Evolutionary conservation across 305 asterid species (phyloP).

Genomic region (Fraxinus paxiana): DNA sequence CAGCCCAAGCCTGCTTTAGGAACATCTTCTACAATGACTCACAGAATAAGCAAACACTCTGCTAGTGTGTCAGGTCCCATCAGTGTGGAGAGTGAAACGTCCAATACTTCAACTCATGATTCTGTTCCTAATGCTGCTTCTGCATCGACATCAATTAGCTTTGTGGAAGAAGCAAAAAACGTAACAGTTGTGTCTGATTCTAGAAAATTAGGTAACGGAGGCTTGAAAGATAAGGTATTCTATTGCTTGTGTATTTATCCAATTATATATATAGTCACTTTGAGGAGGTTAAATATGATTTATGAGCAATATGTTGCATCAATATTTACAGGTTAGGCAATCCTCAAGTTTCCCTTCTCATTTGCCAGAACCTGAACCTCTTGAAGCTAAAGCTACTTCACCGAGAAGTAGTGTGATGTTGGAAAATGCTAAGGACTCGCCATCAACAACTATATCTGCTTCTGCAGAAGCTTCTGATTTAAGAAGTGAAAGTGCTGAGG

Average conservation of each 20-base stretch:
- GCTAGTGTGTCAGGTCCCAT: conserved; percentile 26
- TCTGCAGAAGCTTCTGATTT: conserved; percentile 28
- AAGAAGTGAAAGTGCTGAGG: conserved; percentile 23
- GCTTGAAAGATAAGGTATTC: conserved; percentile 42
- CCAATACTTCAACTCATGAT: conserved; percentile 22
- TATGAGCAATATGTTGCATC: conserved; percentile 14
- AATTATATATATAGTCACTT: not conserved
- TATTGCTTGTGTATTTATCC: conserved; percentile 17
- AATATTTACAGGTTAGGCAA: conserved; percentile 35
- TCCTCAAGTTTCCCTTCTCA: conserved; percentile 39
- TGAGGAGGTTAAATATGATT: conserved; percentile 17
- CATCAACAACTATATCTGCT: conserved; percentile 26
- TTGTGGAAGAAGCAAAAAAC: conserved; percentile 26
- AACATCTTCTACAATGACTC: conserved; percentile 32
- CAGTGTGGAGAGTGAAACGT: conserved; percentile 25
- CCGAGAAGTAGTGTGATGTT: conserved; percentile 25
- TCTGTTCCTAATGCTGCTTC: conserved; percentile 30
- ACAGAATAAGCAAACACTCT: conserved; percentile 24
- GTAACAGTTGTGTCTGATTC: conserved; percentile 26
- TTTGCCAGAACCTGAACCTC: conserved; percentile 28
- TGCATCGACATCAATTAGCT: conserved; percentile 24
- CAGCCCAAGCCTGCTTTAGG: conserved; percentile 45
- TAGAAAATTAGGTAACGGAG: conserved; percentile 32
- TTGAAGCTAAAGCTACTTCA: conserved; percentile 31
- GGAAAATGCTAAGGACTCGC: conserved; percentile 29